Evolutionary conservation across 1,284 basidiomycete species (phyloP), one percentile per base, ranked within the genome.

Genomic region (Albatrellus sp.): DNA sequence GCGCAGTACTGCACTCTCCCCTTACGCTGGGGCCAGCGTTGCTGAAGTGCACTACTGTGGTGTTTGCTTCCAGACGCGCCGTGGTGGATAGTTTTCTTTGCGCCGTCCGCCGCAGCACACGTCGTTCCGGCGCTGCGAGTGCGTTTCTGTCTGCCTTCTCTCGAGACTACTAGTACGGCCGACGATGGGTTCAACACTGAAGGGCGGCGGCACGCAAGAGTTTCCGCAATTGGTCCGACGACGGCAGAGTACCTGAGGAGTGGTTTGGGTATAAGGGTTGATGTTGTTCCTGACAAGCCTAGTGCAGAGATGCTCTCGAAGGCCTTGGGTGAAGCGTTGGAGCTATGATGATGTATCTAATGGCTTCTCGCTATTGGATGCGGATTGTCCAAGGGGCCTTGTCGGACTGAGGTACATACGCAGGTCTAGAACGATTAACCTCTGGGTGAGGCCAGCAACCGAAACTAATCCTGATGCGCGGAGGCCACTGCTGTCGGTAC

Each of bases 71-170:
- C 32, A 40, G 24, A 33, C n/a, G 50, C 46, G 38, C 32, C 46
- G 45, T 80, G 77, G 74, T 86, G 84, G 81, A 72, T 86, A 7
- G 72, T 77, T 12, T 75, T 76, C 55, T 89, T 88, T 52, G 80
- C 86, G 0, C 86, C 85, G 2, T 88, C 83, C 1, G 69, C 74
- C 1, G 75, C 82, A 0, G 66, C 66, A 31, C 72, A 76, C 44
- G 76, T 72, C 8, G 59, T 67, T 3, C 80, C 81, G 0, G 56
- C 65, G 20, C 51, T 87, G 20, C 57, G 57, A 11, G 56, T 67
- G 24, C 60, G 68, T 46, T 77, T 83, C 50, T 44, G 50, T 2
- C 44, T 68, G 19, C 52, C 53, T 0, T 16, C 16, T 3, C 3
- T 34, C 24, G 24, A 24, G 9, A 24, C 37, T 29, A 6, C 1